Base-by-base conservation (phyloP, 805 yeast genomes). In the Starmerella ratchasimensis region DNA sequence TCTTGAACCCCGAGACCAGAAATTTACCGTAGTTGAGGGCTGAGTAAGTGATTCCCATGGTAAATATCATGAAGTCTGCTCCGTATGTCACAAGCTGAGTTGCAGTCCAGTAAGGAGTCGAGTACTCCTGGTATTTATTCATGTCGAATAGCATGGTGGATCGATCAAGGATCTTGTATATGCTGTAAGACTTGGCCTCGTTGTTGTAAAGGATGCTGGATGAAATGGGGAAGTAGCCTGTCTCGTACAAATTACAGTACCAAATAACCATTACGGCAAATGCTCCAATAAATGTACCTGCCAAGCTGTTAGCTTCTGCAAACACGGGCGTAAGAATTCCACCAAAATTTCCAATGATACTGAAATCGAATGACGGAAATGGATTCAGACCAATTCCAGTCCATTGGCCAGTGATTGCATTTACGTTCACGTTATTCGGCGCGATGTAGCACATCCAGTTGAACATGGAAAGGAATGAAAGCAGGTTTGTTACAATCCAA, bases 401-500 rank as follows among this genome's bases (percentile, higher is more conserved):
- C 30, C 37, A 49, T 5, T 68, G 64, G 20, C 88, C 88, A 37
- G 77, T 75, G 30, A 78, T 59, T 34, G 73, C 72, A 43, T 74
- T 74, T 5, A 70, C 67, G 28, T 68, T 62, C 41, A 72, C 68
- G 50, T 74, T 74, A 43, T 74, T 53, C 15, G 35, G 70, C 31
- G 38, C 74, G 71, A 41, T 38, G 77, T 78, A 73, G 3, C 69
- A 62, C 47, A 69, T 62, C 80, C 79, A 74, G 46, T 64, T 69
- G 55, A 79, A 77, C 48, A 68, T 68, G 0, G 74, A 64, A 39
- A 78, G 62, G 2, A 73, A 81, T 13, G 62, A 59, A 58, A 74
- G 74, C 19, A 78, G 60, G 50, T 63, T 75, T 38, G 74, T 78
- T 3, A 84, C 82, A 46, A 78, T 57, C 74, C 78, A 76, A 49